Evolutionary conservation across 495 filamentous ascomycete species (phyloP).

Genomic region (Chaetomidium leptoderma): DNA sequence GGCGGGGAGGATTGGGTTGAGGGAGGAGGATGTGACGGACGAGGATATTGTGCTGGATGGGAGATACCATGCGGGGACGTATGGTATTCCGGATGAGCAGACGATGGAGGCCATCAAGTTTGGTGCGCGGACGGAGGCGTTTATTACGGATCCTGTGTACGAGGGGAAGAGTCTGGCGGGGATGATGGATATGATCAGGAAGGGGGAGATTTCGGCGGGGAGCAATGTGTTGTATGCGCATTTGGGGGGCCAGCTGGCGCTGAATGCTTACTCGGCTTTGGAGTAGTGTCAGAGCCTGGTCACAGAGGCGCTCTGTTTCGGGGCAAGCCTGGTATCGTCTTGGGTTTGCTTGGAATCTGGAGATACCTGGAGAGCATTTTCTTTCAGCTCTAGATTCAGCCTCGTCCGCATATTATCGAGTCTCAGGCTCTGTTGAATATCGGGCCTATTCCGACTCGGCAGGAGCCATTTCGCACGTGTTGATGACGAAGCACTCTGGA

Average conservation of each 20-base stretch:
- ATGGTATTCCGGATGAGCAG: conserved; percentile 54
- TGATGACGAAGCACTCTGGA: too few relatives aligned
- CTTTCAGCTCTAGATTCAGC: too few relatives aligned
- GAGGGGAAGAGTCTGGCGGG: conserved; percentile 64
- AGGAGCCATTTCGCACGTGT: too few relatives aligned
- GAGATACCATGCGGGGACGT: conserved; percentile 56
- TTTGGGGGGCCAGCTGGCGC: conserved; percentile 57
- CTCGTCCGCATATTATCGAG: too few relatives aligned
- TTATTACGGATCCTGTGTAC: conserved; percentile 66
- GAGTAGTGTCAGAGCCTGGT: neutral
- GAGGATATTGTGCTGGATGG: conserved; percentile 56
- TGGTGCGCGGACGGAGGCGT: conserved; percentile 56
- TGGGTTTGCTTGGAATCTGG: too few relatives aligned
- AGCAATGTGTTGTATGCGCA: conserved; percentile 62
- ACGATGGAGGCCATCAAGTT: conserved; percentile 60
- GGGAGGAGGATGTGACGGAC: conserved; percentile 50
- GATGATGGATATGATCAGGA: conserved; percentile 58
- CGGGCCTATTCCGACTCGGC: too few relatives aligned
- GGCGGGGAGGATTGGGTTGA: conserved; percentile 52
- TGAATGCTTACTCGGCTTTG: conserved; percentile 51
- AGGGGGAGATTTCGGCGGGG: conserved; percentile 48
- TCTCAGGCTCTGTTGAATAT: too few relatives aligned
- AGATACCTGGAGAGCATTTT: too few relatives aligned
- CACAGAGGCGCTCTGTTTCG: too few relatives aligned
- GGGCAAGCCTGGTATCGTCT: too few relatives aligned